phyloP scores from a whole-genome alignment of 345 rosid genomes.

The Brassica napus region DNA sequence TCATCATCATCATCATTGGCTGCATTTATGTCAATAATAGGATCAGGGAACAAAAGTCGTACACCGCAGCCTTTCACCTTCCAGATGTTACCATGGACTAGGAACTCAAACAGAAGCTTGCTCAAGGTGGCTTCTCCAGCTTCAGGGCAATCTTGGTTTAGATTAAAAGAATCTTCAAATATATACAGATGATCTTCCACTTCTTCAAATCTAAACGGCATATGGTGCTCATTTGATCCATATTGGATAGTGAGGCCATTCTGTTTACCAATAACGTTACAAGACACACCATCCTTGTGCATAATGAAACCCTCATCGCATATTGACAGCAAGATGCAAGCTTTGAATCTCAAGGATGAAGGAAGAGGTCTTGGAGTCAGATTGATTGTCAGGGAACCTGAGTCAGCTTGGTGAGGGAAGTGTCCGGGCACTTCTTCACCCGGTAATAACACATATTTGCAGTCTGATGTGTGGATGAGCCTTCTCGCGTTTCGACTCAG shows the following conservation, averaged over 20 bases:
- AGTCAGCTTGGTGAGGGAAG: neutral
- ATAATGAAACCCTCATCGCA: neutral
- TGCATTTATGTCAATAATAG: neutral
- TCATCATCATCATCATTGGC: neutral
- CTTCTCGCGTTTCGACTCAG: neutral
- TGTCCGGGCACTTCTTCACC: neutral
- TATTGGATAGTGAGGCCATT: neutral
- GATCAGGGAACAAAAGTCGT: neutral
- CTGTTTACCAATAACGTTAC: neutral
- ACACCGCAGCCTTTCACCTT: neutral
- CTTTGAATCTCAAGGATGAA: neutral
- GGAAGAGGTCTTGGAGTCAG: neutral
- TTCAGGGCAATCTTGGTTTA: neutral
- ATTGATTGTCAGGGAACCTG: neutral
- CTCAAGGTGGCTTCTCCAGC: neutral
- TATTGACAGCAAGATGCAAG: neutral
- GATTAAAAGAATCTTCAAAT: neutral
- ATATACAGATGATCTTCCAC: neutral
- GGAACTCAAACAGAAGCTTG: neutral
- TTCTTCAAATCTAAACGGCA: too few relatives aligned
- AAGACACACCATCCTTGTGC: neutral
- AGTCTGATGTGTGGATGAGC: neutral
- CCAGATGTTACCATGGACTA: neutral
- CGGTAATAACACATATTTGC: neutral
- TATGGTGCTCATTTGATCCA: neutral